Base-by-base conservation (phyloP, 1,284 basidiomycete species). In the Fomitopsis schrenkii region DNA sequence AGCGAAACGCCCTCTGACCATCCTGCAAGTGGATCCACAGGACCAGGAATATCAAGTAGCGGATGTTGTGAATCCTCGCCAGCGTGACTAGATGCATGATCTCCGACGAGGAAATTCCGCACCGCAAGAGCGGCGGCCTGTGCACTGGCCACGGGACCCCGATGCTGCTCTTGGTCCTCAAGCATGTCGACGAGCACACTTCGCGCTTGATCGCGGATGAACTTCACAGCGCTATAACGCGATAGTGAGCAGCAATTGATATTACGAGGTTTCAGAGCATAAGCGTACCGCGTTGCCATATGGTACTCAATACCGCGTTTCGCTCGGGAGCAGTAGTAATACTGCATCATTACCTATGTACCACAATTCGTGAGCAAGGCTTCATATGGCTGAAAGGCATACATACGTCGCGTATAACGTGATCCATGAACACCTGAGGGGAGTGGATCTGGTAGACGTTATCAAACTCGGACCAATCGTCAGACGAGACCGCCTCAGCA, bases 381-480 rank as follows among this genome's bases (percentile, higher is more conserved):
- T 15, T 12, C 26, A 19, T 3, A 30, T 6, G 8, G 28, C 5
- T 54, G 52, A 36, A 42, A 5, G 15, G 3, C 30, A 14, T 3
- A 46, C 63, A 62, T 55, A 74, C 72, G 59, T 74, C 72, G 59
- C 72, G 88, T 15, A 90, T 88, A 17, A 83, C 80, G 71, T 90
- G 91, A 70, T 91, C 91, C 76, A 95, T 82, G 70, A 89, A 89
- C 52, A 97, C 82, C 57, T 88, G 90, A 0, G 95, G 95, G 64
- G 87, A 91, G 76, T 98, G 95, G 10, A 96, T 82, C 70, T 97
- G 91, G 71, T 95, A 93, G 22, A 96, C 94, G 68, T 97, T 93
- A 72, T 93, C 88, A 74, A 97, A 97, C 66, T 88, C 85, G 1
- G 83, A 83, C 85, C 91, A 91, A 69, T 95, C 93, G 30, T 86